Evolutionary conservation across 768 basidiomycete species (phyloP), one percentile per base, ranked within the genome.

Genomic region (Lentinus tigrinus): DNA sequence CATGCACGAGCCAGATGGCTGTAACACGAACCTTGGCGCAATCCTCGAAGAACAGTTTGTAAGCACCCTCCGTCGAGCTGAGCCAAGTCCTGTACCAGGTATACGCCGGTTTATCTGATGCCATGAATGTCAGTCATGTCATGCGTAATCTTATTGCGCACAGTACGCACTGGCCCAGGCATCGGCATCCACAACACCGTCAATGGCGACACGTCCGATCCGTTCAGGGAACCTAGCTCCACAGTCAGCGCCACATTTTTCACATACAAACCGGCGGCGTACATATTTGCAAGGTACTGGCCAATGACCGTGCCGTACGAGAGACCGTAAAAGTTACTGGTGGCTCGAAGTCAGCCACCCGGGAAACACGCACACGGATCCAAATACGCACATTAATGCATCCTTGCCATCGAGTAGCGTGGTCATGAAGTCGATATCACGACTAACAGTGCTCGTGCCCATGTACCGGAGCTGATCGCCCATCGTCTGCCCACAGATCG

Each of bases 261-360:
- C 31, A 21, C 14, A 23, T 26, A 23, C 13, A 8, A 31, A n/a
- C 2, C 9, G 3, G 5, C 9, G 17, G 40, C 68, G 50, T 34
- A 71, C 72, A 74, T 72, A 39, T 73, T 73, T 1, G 70, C 73
- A 4, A 74, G 58, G 48, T 72, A 73, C 40, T 66, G 68, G 24
- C 72, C 71, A 4, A 73, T 57, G 36, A 66, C 65, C 4, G 71
- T 65, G 1, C 73, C 73, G 52, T 74, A 74, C 1, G 71, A 72
- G 31, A 63, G 62, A 11, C 73, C 73, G 40, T 58, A 70, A 62
- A 67, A 72, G 48, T 74, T 72, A 16, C 68, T 68, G 47, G 52
- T 17, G 26, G 19, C 23, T 52, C 38, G 62, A 62, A 68, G 65
- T 16, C 27, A 27, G 23, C 27, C 27, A 28, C 31, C 31, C 28